Conservation (phyloP, 2,329 filamentous ascomycete genomes). For the Exophiala sideris region DNA sequence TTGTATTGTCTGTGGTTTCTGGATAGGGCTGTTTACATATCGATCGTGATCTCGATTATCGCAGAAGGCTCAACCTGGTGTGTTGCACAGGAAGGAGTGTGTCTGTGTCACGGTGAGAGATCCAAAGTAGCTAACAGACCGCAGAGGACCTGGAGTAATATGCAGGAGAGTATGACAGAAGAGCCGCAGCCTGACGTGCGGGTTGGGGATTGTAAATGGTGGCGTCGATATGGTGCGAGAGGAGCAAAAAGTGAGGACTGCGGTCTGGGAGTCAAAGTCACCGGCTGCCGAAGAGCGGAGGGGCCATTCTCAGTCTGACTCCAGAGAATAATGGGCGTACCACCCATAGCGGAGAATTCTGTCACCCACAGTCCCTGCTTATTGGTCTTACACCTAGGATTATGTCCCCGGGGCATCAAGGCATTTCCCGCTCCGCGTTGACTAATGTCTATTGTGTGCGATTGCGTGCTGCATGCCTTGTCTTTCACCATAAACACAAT, state of each 20-base stretch:
- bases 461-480: too few relatives aligned
- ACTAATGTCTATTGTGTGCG: too few relatives aligned
- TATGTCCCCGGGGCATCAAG: too few relatives aligned
- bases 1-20: conserved; percentile 1
- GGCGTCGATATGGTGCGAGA: background rate
- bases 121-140: background rate
- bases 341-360: too few relatives aligned
- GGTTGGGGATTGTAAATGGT: background rate
- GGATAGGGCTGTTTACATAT: background rate
- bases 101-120: background rate
- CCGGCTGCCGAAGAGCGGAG: background rate
- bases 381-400: too few relatives aligned
- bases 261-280: background rate
- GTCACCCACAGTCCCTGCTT: too few relatives aligned
- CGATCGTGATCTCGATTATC: background rate
- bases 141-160: background rate
- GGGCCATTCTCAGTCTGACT: too few relatives aligned
- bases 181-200: background rate
- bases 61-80: background rate
- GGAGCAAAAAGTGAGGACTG: background rate
- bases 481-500: too few relatives aligned
- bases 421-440: too few relatives aligned
- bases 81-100: background rate
- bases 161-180: background rate
- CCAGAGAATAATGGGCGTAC: background rate